Percentiles rank a stretch among this genome's conserved stretches.
Conservation (phyloP, 257 asterid genomes). For the Anisodus tanguticus region DNA sequence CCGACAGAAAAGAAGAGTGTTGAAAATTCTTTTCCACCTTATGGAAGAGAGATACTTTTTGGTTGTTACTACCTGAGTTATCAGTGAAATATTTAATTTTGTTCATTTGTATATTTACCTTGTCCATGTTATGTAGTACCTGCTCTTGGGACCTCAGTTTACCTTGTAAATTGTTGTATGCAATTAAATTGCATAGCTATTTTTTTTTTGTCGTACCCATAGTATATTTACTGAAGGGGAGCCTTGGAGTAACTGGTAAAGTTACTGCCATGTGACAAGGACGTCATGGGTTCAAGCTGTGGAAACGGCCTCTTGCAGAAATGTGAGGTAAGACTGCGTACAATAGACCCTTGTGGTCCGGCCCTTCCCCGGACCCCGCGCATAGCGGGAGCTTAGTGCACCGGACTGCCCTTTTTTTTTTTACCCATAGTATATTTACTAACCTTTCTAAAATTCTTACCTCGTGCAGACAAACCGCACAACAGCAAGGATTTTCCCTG, state of each 20-base stretch:
- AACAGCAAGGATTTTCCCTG: constrained; percentile 91
- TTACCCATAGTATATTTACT: neutral
- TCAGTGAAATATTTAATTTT: neutral
- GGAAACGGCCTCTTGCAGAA: too few relatives aligned
- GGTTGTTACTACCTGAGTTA: neutral
- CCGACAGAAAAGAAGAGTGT: neutral
- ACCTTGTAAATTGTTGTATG: neutral
- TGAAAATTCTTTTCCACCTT: neutral
- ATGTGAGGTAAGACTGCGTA: too few relatives aligned
- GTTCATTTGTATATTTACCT: neutral
- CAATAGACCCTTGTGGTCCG: too few relatives aligned
- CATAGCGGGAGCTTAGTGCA: too few relatives aligned
- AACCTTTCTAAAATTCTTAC: neutral
- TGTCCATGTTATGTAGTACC: neutral
- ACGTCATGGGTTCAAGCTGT: too few relatives aligned
- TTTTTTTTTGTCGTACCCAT: neutral
- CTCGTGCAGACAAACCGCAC: constrained; percentile 83
- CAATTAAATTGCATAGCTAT: neutral
- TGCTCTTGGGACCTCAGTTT: neutral
- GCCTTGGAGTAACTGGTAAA: too few relatives aligned
- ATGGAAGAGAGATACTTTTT: neutral
- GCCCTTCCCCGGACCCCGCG: too few relatives aligned
- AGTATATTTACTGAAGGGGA: neutral
- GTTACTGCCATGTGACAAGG: too few relatives aligned
- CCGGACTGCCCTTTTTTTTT: neutral